Evolutionary conservation across 768 basidiomycete genomes (phyloP), one percentile per base, ranked within the genome.

Genomic region (Leucosporidium yakuticum): DNA sequence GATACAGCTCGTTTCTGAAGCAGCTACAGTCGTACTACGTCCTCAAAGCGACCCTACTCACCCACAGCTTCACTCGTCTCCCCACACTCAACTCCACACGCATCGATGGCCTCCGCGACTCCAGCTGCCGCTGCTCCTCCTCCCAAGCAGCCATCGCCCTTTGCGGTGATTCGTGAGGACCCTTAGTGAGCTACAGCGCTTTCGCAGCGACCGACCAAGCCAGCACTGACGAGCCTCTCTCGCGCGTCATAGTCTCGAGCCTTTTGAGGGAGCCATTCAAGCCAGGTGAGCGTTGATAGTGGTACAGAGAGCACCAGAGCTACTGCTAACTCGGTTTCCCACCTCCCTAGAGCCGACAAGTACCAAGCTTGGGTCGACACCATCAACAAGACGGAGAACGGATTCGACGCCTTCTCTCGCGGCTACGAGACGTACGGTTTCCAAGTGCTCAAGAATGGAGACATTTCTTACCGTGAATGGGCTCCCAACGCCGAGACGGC

Each of bases 381-480:
- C 32, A 73, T 76, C 58, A 49, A 73, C 56, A 0, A 32, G 15
- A 79, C 86, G 71, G 94, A 98, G 80, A 92, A 92, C 59, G 95
- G 96, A 25, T 84, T 86, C 71, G 88, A 88, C 34, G 80, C 81
- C 23, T 91, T 91, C 78, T 87, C 88, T 9, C 84, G 87, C 76
- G 90, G 90, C 4, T 94, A 90, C 79, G 82, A 85, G 70, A 85
- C 74, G 5, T 79, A 85, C 77, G 95, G 95, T 47, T 82, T 99
- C 74, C 87, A 88, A 66, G 84, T 91, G 51, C 82, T 81, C 50
- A 77, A 80, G 48, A 83, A 87, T 65, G 87, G 86, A 62, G 83
- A 86, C 34, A 84, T 98, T 36, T 80, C 84, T 12, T 98, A 98
- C 79, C 83, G 90, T 74, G 96, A 99, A 78, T 99, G 96, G 96